These are phyloP conservation scores for Monosporascus sp. DNA, from an alignment of 2,329 filamentous ascomycete genomes.

Conservation along the genomic window DNA sequence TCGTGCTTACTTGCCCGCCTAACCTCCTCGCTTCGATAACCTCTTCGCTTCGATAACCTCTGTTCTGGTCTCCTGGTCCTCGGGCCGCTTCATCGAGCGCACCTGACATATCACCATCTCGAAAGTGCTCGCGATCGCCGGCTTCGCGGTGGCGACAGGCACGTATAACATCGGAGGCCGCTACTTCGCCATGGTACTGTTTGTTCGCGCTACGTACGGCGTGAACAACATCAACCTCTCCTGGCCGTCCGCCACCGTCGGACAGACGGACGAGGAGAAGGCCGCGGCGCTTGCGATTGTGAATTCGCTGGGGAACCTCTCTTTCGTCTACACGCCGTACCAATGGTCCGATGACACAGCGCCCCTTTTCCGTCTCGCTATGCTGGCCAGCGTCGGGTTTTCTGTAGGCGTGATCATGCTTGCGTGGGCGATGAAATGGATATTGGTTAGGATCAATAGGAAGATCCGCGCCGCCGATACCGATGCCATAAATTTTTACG, in stretches of 20 bases:
- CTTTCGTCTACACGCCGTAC: slow-evolving; percentile 36
- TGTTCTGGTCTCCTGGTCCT: slow-evolving; percentile 34
- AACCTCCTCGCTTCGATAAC: slow-evolving; percentile 21
- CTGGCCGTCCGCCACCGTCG: slow-evolving; percentile 36
- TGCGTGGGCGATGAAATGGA: slow-evolving; percentile 26
- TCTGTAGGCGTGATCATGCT: slow-evolving; percentile 19
- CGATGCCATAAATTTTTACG: background rate
- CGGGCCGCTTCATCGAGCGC: slow-evolving; percentile 41
- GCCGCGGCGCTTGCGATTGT: slow-evolving; percentile 36
- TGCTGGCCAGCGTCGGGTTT: slow-evolving; percentile 22
- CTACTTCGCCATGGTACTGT: slow-evolving; percentile 33
- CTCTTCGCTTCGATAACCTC: slow-evolving; percentile 28
- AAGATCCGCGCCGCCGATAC: slow-evolving; percentile 9
- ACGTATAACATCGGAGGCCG: slow-evolving; percentile 23
- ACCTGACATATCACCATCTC: slow-evolving; percentile 42
- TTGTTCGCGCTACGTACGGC: slow-evolving; percentile 32
- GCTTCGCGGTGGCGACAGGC: slow-evolving; percentile 18
- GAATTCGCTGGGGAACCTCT: slow-evolving; percentile 26
- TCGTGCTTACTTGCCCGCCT: slow-evolving; percentile 43
- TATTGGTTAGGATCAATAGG: slow-evolving; percentile 25
- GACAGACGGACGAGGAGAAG: slow-evolving; percentile 44
- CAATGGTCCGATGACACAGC: slow-evolving; percentile 30
- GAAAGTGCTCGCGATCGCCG: slow-evolving; percentile 35
- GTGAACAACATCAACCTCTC: slow-evolving; percentile 42
- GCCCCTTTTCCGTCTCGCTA: slow-evolving; percentile 29